Conservation (phyloP, 257 asterid genomes). For the Solanum chilense region DNA sequence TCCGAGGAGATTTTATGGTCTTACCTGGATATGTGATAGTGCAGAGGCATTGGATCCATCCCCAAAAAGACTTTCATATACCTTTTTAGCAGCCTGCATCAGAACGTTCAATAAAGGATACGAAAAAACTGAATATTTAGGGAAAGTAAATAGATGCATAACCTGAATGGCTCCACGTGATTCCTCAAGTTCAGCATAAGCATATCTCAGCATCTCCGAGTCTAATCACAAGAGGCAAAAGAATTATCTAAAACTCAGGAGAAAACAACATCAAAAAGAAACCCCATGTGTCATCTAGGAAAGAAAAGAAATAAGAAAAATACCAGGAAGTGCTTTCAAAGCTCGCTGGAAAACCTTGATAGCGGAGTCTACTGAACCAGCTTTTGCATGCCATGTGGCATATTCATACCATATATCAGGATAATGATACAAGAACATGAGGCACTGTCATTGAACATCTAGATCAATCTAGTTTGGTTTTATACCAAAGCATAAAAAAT, state of each 20-base stretch:
- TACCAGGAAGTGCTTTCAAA: constrained; percentile 97
- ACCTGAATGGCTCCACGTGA: constrained; percentile 90
- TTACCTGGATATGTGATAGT: constrained; percentile 89
- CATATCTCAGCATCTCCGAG: constrained; percentile 88
- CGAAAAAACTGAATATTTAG: not conserved
- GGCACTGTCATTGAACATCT: constrained; percentile 52
- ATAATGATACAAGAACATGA: constrained; percentile 92
- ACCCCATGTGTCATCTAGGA: not conserved
- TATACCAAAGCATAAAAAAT: not conserved
- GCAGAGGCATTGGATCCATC: constrained; percentile 71
- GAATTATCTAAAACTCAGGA: not conserved
- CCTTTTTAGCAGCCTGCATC: constrained; percentile 76
- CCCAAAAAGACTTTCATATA: constrained; percentile 78
- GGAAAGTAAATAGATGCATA: not conserved
- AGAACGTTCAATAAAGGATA: not conserved
- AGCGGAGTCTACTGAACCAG: constrained; percentile 78
- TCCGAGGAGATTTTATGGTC: not conserved
- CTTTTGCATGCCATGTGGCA: constrained; percentile 89
- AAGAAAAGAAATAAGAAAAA: not conserved
- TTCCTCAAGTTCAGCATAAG: constrained; percentile 95
- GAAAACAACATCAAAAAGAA: not conserved
- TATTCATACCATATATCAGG: constrained; percentile 98
- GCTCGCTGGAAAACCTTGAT: constrained; percentile 87
- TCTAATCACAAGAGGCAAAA: constrained; percentile 35
- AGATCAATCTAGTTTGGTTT: constrained; percentile 6